Percentiles rank a stretch among this genome's conserved stretches.
Conservation (phyloP, 2,329 filamentous ascomycete genomes). For the Knufia fluminis region DNA sequence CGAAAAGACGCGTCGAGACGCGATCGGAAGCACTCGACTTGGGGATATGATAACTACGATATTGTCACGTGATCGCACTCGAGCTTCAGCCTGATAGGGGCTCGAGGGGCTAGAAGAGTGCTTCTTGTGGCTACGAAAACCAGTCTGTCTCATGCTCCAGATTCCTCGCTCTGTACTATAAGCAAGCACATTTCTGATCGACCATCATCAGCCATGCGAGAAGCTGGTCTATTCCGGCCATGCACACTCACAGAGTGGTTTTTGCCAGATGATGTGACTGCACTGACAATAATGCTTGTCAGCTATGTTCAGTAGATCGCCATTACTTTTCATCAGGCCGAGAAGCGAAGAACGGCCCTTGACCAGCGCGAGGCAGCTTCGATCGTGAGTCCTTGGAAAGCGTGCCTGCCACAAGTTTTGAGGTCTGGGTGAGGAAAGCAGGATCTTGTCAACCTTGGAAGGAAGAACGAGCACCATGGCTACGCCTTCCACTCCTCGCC, state of each 20-base stretch:
- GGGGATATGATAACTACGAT: too few relatives aligned
- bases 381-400: not conserved
- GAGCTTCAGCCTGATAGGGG: too few relatives aligned
- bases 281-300: not conserved
- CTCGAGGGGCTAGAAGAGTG: too few relatives aligned
- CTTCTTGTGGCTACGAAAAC: not conserved
- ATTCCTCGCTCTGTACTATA: too few relatives aligned
- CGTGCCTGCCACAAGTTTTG: not conserved
- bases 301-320: not conserved
- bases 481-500: slow-evolving; percentile 3
- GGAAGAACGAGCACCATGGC: not conserved
- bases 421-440: not conserved
- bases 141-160: not conserved
- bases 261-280: too few relatives aligned
- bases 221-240: not conserved
- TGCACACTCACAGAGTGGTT: not conserved
- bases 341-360: not conserved
- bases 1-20: slow-evolving; percentile 3
- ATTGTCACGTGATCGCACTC: too few relatives aligned
- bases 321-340: too few relatives aligned
- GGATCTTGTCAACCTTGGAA: not conserved
- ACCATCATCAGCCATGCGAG: not conserved
- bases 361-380: not conserved
- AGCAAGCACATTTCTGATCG: not conserved
- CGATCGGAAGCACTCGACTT: too few relatives aligned